Conservation (phyloP, 768 basidiomycete genomes). For the Tricholomella constricta region DNA sequence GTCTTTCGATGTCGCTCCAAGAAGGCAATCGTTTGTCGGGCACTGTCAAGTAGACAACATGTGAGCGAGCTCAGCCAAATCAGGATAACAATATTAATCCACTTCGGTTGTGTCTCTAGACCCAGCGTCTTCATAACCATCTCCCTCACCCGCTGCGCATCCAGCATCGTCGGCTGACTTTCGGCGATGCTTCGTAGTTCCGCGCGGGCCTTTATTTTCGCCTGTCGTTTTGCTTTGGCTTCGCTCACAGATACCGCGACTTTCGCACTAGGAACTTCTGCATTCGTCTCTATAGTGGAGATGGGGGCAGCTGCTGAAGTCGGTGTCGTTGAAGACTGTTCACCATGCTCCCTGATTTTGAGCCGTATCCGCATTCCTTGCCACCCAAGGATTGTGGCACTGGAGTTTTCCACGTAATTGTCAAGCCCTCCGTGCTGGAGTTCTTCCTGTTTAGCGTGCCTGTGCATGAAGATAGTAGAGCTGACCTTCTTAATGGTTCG, state of each 20-base stretch:
- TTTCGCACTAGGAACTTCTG: slow-evolving; percentile 9
- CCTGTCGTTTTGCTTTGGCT: background rate
- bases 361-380: slow-evolving; percentile 54
- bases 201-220: background rate
- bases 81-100: background rate
- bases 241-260: background rate
- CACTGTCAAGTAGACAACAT: slow-evolving; percentile 3
- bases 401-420: slow-evolving; percentile 58
- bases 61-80: background rate
- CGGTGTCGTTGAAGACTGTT: slow-evolving; percentile 2
- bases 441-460: background rate
- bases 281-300: background rate
- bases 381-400: slow-evolving; percentile 38
- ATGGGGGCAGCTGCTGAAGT: background rate
- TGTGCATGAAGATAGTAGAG: background rate
- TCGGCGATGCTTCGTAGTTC: background rate
- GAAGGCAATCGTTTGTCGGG: slow-evolving; percentile 17
- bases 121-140: slow-evolving; percentile 28
- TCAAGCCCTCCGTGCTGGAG: slow-evolving; percentile 69
- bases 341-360: slow-evolving; percentile 26
- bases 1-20: slow-evolving; percentile 7
- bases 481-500: slow-evolving; percentile 83
- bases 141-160: slow-evolving; percentile 25
- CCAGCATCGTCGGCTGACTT: slow-evolving; percentile 9
- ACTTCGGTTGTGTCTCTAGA: slow-evolving; percentile 16